These are phyloP conservation scores for Yamadazyma epiphylla DNA, from an alignment of 1,139 yeast species.

Conservation along the genomic window DNA sequence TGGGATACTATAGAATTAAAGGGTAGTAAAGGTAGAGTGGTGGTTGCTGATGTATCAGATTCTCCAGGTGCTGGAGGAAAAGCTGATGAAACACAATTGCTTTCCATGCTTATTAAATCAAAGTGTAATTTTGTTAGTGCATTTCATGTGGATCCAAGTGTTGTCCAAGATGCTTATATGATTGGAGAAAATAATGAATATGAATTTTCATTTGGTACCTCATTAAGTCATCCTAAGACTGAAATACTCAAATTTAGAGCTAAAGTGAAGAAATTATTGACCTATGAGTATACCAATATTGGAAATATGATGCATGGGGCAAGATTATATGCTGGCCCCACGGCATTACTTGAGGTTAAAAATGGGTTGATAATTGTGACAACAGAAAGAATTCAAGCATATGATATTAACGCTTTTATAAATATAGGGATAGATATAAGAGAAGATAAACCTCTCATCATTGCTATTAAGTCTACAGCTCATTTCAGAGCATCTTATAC, in stretches of 20 bases:
- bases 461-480: constrained; percentile 7
- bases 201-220: constrained; percentile 4
- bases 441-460: constrained; percentile 2
- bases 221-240: constrained; percentile 5
- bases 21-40: constrained; percentile 4
- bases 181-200: constrained; percentile 2
- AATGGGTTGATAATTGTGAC: constrained; percentile 7
- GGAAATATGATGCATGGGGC: constrained; percentile 10
- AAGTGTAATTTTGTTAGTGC: constrained; percentile 6
- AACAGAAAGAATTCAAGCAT: constrained; percentile 9
- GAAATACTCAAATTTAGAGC: constrained; percentile 3
- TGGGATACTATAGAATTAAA: constrained; percentile 4
- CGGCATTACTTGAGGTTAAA: constrained; percentile 4
- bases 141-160: constrained; percentile 8
- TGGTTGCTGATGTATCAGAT: constrained; percentile 8
- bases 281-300: constrained; percentile 6
- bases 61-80: constrained; percentile 9
- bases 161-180: constrained; percentile 3
- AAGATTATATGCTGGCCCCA: constrained; percentile 5
- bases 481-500: constrained; percentile 8
- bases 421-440: constrained; percentile 7
- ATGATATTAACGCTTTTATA: constrained; percentile 9
- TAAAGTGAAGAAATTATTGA: constrained; percentile 2
- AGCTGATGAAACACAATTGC: constrained; percentile 8
- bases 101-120: constrained; percentile 3